These are phyloP conservation scores for Wickerhamiella shivajii DNA, from an alignment of 805 yeast genomes.

Conservation along the genomic window DNA sequence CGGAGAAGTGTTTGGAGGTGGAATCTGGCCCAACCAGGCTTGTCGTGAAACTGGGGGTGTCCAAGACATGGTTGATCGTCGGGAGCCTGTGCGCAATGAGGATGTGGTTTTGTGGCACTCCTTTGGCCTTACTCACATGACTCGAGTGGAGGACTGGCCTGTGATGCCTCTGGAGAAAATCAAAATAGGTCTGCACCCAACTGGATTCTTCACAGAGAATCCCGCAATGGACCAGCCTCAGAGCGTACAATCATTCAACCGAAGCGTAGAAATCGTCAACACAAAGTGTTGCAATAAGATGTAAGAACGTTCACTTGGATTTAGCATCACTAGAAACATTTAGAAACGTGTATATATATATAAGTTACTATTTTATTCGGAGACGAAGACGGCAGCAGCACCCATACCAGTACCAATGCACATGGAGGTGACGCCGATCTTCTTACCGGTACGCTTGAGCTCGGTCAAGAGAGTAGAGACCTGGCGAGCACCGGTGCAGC, in stretches of 20 bases:
- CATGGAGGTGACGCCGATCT: conserved; percentile 84
- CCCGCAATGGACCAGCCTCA: conserved; percentile 69
- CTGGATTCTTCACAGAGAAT: conserved; percentile 62
- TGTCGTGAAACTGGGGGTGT: conserved; percentile 39
- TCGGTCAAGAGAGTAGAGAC: conserved; percentile 76
- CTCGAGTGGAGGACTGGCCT: conserved; percentile 75
- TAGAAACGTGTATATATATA: too few relatives aligned
- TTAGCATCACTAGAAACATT: too few relatives aligned
- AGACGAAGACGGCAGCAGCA: conserved; percentile 76
- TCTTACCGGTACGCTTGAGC: conserved; percentile 51
- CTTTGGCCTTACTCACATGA: conserved; percentile 66
- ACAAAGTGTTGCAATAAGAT: too few relatives aligned
- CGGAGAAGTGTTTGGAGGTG: conserved; percentile 60
- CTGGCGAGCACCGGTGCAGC: conserved; percentile 87
- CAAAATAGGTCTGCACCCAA: conserved; percentile 49
- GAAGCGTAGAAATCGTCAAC: conserved; percentile 38
- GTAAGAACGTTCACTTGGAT: too few relatives aligned
- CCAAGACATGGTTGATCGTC: conserved; percentile 17
- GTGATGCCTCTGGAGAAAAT: conserved; percentile 76
- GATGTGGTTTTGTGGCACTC: conserved; percentile 73
- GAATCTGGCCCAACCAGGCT: conserved; percentile 77
- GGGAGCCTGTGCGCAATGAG: conserved; percentile 52
- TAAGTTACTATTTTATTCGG: too few relatives aligned
- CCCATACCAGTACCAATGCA: conserved; percentile 99
- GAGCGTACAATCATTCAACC: conserved; percentile 50